Conservation (phyloP, 1,284 basidiomycete genomes). For the Mycocalia duriaeana region DNA sequence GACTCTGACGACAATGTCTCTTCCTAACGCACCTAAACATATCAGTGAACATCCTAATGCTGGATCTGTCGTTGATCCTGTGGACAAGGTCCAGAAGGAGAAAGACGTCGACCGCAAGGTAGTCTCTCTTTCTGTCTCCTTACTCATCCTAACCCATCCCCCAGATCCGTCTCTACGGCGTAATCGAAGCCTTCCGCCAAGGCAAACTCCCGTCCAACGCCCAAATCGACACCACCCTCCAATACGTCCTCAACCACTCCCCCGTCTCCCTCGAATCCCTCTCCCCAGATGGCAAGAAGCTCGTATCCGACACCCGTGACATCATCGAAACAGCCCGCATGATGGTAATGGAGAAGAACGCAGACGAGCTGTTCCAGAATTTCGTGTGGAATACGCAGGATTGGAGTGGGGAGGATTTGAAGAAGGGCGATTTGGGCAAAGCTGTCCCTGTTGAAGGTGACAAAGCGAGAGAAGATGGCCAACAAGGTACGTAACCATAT, state of each 20-base stretch:
- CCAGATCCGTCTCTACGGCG: conserved; percentile 68
- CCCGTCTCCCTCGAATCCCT: conserved; percentile 61
- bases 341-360: conserved; percentile 79
- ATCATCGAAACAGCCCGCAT: conserved; percentile 67
- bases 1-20: conserved; percentile 59
- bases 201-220: conserved; percentile 77
- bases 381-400: conserved; percentile 76
- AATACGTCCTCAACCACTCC: conserved; percentile 63
- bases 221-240: conserved; percentile 73
- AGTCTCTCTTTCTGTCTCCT: conserved; percentile 1
- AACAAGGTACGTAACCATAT: conserved; percentile 42
- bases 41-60: conserved; percentile 49
- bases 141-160: background rate
- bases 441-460: conserved; percentile 44
- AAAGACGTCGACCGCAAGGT: conserved; percentile 66
- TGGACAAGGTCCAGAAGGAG: conserved; percentile 47
- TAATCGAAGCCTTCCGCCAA: conserved; percentile 73
- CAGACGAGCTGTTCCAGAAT: conserved; percentile 85
- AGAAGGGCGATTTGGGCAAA: conserved; percentile 18
- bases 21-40: conserved; percentile 56
- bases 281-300: conserved; percentile 71
- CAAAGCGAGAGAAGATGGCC: conserved; percentile 55
- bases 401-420: conserved; percentile 42
- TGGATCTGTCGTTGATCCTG: conserved; percentile 54
- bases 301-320: conserved; percentile 71